These are phyloP conservation scores for Neofusicoccum cordaticola DNA, from an alignment of 2,329 filamentous ascomycete species.

Conservation along the genomic window DNA sequence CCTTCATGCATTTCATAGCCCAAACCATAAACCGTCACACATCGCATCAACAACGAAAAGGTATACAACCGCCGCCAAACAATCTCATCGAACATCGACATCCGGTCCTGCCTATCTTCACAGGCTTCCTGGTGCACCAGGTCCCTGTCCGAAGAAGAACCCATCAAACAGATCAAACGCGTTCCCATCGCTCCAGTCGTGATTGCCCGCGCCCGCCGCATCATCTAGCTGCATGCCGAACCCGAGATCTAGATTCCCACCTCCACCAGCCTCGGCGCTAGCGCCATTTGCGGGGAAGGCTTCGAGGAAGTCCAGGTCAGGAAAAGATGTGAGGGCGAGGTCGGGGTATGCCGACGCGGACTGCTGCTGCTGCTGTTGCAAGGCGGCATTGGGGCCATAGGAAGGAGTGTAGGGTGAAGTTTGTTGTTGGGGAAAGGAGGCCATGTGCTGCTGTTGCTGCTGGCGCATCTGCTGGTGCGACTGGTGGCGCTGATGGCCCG, in stretches of 20 bases:
- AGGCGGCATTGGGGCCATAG: neutral
- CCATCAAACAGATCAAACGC: constrained; percentile 60
- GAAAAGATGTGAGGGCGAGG: constrained; percentile 35
- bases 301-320: constrained; percentile 56
- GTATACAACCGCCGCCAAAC: too few relatives aligned
- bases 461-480: constrained; percentile 14
- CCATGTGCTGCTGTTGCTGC: constrained; percentile 25
- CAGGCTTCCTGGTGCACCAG: constrained; percentile 19
- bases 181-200: constrained; percentile 53
- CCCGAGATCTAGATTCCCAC: constrained; percentile 59
- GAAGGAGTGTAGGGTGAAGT: constrained; percentile 20
- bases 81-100: too few relatives aligned
- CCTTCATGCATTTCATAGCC: too few relatives aligned
- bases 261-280: constrained; percentile 12
- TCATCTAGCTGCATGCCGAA: constrained; percentile 44
- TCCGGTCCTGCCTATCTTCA: neutral
- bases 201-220: constrained; percentile 42
- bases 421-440: constrained; percentile 27
- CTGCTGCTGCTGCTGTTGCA: constrained; percentile 17
- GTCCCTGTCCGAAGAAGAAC: constrained; percentile 63
- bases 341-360: constrained; percentile 23
- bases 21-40: too few relatives aligned
- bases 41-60: neutral
- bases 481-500: constrained; percentile 17
- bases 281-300: constrained; percentile 38